phyloP scores from a whole-genome alignment of 345 rosid genomes.

The Rhizophora mangle region DNA sequence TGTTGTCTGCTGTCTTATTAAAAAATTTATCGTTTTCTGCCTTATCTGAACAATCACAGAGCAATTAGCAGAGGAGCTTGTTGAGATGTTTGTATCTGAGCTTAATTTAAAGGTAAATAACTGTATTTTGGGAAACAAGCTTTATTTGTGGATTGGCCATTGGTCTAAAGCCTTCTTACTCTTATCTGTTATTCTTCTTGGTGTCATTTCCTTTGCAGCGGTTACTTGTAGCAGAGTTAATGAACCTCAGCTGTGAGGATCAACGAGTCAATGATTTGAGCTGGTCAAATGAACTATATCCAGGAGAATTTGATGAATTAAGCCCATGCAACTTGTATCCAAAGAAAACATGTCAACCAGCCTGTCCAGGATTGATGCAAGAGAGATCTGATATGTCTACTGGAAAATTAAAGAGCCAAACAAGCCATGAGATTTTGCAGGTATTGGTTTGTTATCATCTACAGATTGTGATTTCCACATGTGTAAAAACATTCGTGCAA shows the following conservation, averaged over 20 bases:
- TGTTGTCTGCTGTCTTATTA: too few relatives aligned
- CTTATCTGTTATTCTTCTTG: constrained; percentile 7
- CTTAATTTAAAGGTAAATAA: constrained; percentile 63
- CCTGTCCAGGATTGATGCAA: constrained; percentile 47
- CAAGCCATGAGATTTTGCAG: constrained; percentile 56
- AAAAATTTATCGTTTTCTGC: not conserved
- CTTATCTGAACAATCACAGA: constrained; percentile 39
- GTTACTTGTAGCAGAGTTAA: constrained; percentile 52
- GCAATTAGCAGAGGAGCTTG: constrained; percentile 67
- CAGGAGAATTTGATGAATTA: constrained; percentile 66
- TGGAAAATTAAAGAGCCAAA: constrained; percentile 32
- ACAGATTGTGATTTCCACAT: not conserved
- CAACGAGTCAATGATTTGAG: constrained; percentile 29
- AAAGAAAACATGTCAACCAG: constrained; percentile 41
- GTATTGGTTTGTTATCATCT: constrained; percentile 24
- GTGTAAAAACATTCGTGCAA: too few relatives aligned
- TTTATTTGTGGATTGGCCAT: not conserved
- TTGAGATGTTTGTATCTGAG: constrained; percentile 70
- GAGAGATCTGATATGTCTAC: constrained; percentile 27
- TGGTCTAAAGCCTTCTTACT: constrained; percentile 1
- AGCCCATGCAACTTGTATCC: constrained; percentile 47
- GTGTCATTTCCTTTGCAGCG: constrained; percentile 46
- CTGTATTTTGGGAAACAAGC: not conserved
- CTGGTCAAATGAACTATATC: constrained; percentile 74
- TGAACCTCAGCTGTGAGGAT: constrained; percentile 45